phyloP scores from a whole-genome alignment of 805 yeast species.

The Candida ponderosae region DNA sequence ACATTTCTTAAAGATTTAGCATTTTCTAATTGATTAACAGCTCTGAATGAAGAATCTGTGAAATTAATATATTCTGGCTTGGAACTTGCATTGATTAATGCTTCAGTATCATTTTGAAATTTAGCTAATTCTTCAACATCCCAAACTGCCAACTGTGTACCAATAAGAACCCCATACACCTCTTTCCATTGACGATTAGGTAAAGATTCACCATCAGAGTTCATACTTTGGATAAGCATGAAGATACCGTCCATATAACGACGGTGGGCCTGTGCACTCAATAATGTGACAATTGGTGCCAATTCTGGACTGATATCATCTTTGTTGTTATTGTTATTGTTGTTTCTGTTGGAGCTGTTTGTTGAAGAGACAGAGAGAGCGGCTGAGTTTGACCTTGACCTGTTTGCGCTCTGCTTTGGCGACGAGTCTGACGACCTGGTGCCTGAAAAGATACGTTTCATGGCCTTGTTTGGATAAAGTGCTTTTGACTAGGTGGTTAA shows the following conservation, averaged over 20 bases:
- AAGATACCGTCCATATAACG: conserved; percentile 72
- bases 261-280: conserved; percentile 69
- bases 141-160: conserved; percentile 91
- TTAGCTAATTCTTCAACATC: conserved; percentile 61
- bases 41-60: conserved; percentile 80
- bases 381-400: conserved; percentile 13
- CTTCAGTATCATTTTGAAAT: conserved; percentile 34
- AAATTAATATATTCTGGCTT: conserved; percentile 87
- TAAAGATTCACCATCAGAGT: conserved; percentile 76
- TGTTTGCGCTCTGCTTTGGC: conserved; percentile 6
- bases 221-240: conserved; percentile 64
- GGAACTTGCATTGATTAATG: conserved; percentile 47
- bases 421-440: conserved; percentile 12
- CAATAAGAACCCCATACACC: conserved; percentile 85
- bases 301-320: conserved; percentile 28
- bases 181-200: conserved; percentile 83
- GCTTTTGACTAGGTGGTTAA: too few relatives aligned
- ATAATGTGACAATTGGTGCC: conserved; percentile 63
- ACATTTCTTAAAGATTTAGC: conserved; percentile 60
- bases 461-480: conserved; percentile 1
- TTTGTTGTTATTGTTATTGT: not conserved
- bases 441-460: conserved; percentile 19
- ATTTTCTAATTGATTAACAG: conserved; percentile 57
- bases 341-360: conserved; percentile 1
- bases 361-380: not conserved